phyloP scores from a whole-genome alignment of 768 basidiomycete species.

The Agaricus bisporus region DNA sequence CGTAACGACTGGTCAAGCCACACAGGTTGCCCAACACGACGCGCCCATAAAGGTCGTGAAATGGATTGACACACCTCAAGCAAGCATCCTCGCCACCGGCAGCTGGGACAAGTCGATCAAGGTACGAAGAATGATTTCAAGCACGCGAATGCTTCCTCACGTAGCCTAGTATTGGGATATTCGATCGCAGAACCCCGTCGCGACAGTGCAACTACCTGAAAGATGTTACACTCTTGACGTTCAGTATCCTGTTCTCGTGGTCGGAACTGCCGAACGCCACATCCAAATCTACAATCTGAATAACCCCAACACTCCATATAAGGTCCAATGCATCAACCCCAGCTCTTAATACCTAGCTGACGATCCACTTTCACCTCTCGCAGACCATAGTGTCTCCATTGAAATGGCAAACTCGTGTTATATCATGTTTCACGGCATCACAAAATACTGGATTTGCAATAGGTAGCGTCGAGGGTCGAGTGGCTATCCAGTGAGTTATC shows the following conservation, averaged over 20 bases:
- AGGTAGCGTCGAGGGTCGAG: constrained; percentile 85
- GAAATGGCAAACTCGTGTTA: constrained; percentile 89
- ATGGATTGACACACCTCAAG: constrained; percentile 72
- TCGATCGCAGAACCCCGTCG: constrained; percentile 67
- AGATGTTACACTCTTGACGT: constrained; percentile 87
- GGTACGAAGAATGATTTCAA: constrained; percentile 34
- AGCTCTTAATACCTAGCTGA: neutral
- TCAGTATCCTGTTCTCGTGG: constrained; percentile 79
- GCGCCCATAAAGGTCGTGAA: constrained; percentile 79
- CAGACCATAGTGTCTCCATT: constrained; percentile 81
- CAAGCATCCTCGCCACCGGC: constrained; percentile 81
- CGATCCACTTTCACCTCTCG: neutral
- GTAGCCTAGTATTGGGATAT: constrained; percentile 84
- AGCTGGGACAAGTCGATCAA: constrained; percentile 98
- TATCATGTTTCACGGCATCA: constrained; percentile 75
- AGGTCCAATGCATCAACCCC: constrained; percentile 36
- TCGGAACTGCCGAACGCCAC: constrained; percentile 89
- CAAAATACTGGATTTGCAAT: constrained; percentile 69
- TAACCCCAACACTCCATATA: constrained; percentile 74
- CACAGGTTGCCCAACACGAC: constrained; percentile 88
- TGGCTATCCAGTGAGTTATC: constrained; percentile 84
- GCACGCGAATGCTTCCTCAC: neutral
- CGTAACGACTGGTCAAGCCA: constrained; percentile 70
- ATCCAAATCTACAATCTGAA: constrained; percentile 85
- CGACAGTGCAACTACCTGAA: constrained; percentile 79